These are phyloP conservation scores for Paraconiothyrium sp. DNA, from an alignment of 2,329 filamentous ascomycete genomes.

Conservation along the genomic window DNA sequence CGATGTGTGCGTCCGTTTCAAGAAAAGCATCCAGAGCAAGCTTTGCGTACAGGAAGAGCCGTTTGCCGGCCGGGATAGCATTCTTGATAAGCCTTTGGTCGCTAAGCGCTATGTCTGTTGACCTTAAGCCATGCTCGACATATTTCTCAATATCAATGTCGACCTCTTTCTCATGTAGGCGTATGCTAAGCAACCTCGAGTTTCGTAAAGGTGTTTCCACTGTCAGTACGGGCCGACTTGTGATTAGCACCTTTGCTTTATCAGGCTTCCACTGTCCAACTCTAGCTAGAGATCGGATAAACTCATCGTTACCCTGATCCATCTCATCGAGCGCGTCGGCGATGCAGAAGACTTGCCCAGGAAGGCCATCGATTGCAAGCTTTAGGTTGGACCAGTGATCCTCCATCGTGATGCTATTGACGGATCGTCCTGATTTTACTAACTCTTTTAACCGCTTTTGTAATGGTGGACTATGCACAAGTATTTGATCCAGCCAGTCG, in stretches of 20 bases:
- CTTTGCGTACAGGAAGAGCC: conserved; percentile 59
- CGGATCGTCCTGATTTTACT: conserved; percentile 6
- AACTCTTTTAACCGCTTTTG: conserved; percentile 29
- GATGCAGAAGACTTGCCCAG: conserved; percentile 51
- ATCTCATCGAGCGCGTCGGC: conserved; percentile 61
- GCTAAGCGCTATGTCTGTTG: conserved; percentile 10
- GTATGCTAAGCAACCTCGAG: conserved; percentile 41
- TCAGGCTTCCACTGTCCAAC: conserved; percentile 45
- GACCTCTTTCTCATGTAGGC: conserved; percentile 50
- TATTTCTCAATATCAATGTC: conserved; percentile 55
- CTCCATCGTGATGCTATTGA: conserved; percentile 20
- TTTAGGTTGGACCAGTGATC: conserved; percentile 26
- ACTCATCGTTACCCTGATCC: conserved; percentile 48
- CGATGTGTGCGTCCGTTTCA: conserved; percentile 32
- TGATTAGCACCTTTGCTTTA: conserved; percentile 55
- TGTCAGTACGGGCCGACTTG: conserved; percentile 52
- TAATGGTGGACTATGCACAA: conserved; percentile 38
- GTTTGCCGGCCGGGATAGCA: conserved; percentile 51
- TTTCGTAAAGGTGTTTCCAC: conserved; percentile 46
- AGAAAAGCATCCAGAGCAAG: conserved; percentile 54
- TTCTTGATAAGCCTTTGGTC: conserved; percentile 23
- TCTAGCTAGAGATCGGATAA: conserved; percentile 48
- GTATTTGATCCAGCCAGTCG: conserved; percentile 47
- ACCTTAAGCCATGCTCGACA: conserved; percentile 39
- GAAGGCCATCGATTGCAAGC: conserved; percentile 18